Conservation (phyloP, 352 stramenopile species). For the Aphanomyces stellatus region DNA sequence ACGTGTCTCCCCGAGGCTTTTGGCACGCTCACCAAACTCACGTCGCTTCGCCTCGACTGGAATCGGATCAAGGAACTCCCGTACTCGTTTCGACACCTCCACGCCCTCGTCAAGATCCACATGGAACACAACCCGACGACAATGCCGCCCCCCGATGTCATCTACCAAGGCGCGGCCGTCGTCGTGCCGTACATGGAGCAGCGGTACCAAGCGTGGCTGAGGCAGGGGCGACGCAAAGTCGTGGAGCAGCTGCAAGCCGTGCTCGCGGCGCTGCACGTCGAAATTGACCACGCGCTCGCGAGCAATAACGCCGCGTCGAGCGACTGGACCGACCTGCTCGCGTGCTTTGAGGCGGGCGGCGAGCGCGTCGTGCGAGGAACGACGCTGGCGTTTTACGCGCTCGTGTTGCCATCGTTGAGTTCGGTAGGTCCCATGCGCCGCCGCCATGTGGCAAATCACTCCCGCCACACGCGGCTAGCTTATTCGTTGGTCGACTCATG, state of each 20-base stretch:
- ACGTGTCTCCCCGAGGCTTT: constrained; percentile 36
- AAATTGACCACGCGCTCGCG: neutral
- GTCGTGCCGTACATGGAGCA: constrained; percentile 51
- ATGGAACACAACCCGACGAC: constrained; percentile 58
- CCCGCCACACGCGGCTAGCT: too few relatives aligned
- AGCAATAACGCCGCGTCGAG: neutral
- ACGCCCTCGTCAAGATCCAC: constrained; percentile 28
- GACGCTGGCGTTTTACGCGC: constrained; percentile 37
- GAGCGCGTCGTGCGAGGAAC: constrained; percentile 33
- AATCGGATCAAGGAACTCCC: constrained; percentile 52
- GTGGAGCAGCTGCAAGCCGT: constrained; percentile 41
- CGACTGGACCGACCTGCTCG: constrained; percentile 28
- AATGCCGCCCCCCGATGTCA: constrained; percentile 37
- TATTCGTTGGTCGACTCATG: too few relatives aligned
- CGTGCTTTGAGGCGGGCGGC: constrained; percentile 40
- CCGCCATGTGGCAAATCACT: neutral
- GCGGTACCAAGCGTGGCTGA: constrained; percentile 36
- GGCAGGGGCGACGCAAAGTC: constrained; percentile 34
- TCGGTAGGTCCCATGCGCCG: neutral
- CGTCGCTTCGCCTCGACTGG: constrained; percentile 52
- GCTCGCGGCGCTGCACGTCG: constrained; percentile 21
- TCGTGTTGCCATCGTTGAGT: constrained; percentile 20
- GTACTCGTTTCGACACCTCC: constrained; percentile 46
- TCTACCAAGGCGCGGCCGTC: constrained; percentile 34
- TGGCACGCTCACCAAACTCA: constrained; percentile 35